phyloP scores from a whole-genome alignment of 306 rosid genomes.

The Rosa rugosa region DNA sequence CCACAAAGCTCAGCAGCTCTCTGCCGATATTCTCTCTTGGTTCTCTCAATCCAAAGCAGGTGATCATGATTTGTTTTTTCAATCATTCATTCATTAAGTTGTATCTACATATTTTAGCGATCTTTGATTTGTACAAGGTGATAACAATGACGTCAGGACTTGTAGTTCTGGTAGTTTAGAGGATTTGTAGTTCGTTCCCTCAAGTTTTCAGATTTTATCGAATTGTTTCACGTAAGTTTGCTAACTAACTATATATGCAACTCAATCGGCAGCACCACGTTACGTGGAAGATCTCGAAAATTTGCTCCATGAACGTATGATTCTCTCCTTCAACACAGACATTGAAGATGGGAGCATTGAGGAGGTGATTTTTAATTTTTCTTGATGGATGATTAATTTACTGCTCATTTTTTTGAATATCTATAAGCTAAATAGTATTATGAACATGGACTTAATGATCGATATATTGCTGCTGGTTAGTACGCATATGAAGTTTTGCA shows the following conservation, averaged over 20 bases:
- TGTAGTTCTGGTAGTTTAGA: too few relatives aligned
- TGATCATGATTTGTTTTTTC: too few relatives aligned
- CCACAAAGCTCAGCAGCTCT: slow-evolving; percentile 61
- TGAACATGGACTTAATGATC: neutral
- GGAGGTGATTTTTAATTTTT: slow-evolving; percentile 36
- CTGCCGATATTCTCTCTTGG: slow-evolving; percentile 47
- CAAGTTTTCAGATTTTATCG: too few relatives aligned
- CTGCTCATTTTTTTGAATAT: too few relatives aligned
- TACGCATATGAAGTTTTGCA: neutral
- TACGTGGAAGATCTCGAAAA: slow-evolving; percentile 64
- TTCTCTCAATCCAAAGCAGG: slow-evolving; percentile 50
- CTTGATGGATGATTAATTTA: too few relatives aligned
- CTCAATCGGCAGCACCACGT: slow-evolving; percentile 34
- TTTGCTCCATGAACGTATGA: slow-evolving; percentile 58
- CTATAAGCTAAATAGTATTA: too few relatives aligned
- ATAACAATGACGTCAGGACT: too few relatives aligned
- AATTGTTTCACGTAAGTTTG: too few relatives aligned
- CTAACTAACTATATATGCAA: too few relatives aligned
- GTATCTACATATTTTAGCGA: too few relatives aligned
- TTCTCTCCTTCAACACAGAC: slow-evolving; percentile 74
- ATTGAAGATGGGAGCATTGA: slow-evolving; percentile 88
- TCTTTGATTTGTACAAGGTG: too few relatives aligned
- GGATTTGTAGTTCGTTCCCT: neutral
- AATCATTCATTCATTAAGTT: too few relatives aligned
- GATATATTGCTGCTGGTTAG: neutral